These are phyloP conservation scores for Fusarium pininemorale DNA, from an alignment of 2,329 filamentous ascomycete species.

Conservation along the genomic window DNA sequence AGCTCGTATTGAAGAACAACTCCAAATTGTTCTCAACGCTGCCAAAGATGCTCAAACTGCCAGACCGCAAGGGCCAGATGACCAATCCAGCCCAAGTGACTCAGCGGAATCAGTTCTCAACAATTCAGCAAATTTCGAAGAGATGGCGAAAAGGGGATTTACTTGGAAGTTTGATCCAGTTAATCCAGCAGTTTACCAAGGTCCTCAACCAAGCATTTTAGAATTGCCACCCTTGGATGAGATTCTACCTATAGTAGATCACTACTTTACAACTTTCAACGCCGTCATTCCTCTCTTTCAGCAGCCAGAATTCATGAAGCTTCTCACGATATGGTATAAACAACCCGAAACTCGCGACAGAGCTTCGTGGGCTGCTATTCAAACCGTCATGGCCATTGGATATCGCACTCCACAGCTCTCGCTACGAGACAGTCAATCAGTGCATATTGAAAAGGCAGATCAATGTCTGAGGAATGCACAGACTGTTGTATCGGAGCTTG, in stretches of 20 bases:
- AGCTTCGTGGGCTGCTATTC: conserved; percentile 51
- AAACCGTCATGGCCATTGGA: conserved; percentile 51
- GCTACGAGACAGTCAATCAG: conserved; percentile 21
- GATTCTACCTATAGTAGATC: conserved; percentile 48
- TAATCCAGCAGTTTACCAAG: conserved; percentile 31
- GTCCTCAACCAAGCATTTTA: conserved; percentile 24
- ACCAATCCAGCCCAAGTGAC: conserved; percentile 7
- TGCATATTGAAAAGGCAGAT: conserved; percentile 37
- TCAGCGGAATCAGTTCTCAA: background rate
- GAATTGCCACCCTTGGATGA: conserved; percentile 48
- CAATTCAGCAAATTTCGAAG: background rate
- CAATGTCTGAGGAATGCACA: conserved; percentile 51
- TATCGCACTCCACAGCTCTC: conserved; percentile 41
- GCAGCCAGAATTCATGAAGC: conserved; percentile 48
- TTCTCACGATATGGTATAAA: conserved; percentile 49
- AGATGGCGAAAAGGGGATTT: background rate
- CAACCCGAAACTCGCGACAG: conserved; percentile 29
- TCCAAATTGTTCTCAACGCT: conserved; percentile 44
- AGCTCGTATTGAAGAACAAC: conserved; percentile 45
- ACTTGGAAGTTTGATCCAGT: conserved; percentile 38
- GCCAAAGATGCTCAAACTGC: conserved; percentile 23
- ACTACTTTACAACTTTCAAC: conserved; percentile 51
- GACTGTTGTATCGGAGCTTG: conserved; percentile 50
- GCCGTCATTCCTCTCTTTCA: conserved; percentile 50
- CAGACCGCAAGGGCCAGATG: background rate